Evolutionary conservation across 2,329 filamentous ascomycete genomes (phyloP).

Genomic region (Thermothelomyces thermophilus): DNA sequence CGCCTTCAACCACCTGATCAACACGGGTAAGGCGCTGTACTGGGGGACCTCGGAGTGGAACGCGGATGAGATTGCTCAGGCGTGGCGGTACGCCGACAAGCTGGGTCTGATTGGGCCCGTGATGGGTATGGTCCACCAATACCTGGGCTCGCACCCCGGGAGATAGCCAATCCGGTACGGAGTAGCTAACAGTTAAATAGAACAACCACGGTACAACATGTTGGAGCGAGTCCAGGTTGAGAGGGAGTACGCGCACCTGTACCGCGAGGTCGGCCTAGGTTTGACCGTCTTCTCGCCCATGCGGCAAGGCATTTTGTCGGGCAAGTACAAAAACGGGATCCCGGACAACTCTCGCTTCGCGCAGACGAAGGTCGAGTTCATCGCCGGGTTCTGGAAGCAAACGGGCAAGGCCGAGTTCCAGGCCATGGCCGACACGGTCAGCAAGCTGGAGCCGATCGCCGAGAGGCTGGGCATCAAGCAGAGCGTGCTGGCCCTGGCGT

Average conservation of each 20-base stretch:
- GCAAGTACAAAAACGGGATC: constrained; percentile 59
- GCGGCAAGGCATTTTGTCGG: constrained; percentile 50
- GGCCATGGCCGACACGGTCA: constrained; percentile 49
- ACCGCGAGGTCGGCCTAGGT: constrained; percentile 50
- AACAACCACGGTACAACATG: constrained; percentile 51
- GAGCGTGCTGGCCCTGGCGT: constrained; percentile 52
- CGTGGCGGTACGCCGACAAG: constrained; percentile 45
- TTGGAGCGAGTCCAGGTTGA: constrained; percentile 54
- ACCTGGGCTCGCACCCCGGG: no score
- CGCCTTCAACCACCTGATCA: constrained; percentile 43
- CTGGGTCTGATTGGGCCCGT: constrained; percentile 50
- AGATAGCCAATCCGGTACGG: no score
- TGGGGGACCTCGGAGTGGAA: constrained; percentile 59
- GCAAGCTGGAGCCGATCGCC: constrained; percentile 55
- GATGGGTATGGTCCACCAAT: no score
- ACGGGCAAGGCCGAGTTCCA: constrained; percentile 49
- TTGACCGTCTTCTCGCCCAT: constrained; percentile 49
- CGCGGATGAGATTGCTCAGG: constrained; percentile 52
- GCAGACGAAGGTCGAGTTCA: constrained; percentile 48
- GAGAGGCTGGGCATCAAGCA: constrained; percentile 55
- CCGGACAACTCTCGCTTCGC: constrained; percentile 55
- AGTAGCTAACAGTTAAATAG: background rate
- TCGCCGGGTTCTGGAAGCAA: constrained; percentile 46
- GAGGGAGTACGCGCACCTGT: constrained; percentile 52
- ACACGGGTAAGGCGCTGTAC: constrained; percentile 63